Base-by-base conservation (phyloP, 139 green algal genomes). In the Chlamydomonas sphaeroides region DNA sequence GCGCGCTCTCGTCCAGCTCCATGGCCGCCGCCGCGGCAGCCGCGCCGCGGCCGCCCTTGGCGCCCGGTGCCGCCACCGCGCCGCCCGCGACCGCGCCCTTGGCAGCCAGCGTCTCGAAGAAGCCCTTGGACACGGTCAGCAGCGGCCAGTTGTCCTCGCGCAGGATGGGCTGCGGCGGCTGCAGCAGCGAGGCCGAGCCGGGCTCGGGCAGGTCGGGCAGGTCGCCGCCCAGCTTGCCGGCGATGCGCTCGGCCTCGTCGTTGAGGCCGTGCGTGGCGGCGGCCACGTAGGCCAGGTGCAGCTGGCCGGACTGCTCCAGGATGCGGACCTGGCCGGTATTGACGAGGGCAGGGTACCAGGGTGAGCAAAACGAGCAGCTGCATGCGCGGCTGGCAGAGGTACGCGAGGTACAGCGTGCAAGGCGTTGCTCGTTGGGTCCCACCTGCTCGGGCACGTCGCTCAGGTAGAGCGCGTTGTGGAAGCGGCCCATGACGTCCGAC, bases 391-490 rank as follows among this genome's bases (percentile, higher is more conserved):
- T 51, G 14, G 45, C 10, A 51, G 45, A 10, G 45, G 45, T 51
- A 14, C 45, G 45, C 45, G 10, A 51, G 10, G 45, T 51, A 21
- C 10, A 51, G n/a, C n/a, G n/a, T n/a, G n/a, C n/a, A n/a, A n/a
- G n/a, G n/a, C n/a, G n/a, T n/a, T n/a, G n/a, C n/a, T n/a, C n/a
- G n/a, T n/a, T n/a, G n/a, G n/a, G n/a, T n/a, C 71, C 17, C 72
- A 93, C 88, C 63, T 95, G 92, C 87, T 97, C 95, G 36, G 86
- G 78, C 28, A 96, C 95, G 79, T 99, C 94, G 3, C 97, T 97
- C 42, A 99, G 88, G 94, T 98, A 99, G 56, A 99, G 89, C 28
- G 97, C 95, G 84, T 98, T 98, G 84, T 99, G 96, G 92, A 98
- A 99, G 75, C 93, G 89, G n/a, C 93, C 93, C 94, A 98, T 98